Conservation (phyloP, 2,329 filamentous ascomycete species). For the Fusarium begoniae region DNA sequence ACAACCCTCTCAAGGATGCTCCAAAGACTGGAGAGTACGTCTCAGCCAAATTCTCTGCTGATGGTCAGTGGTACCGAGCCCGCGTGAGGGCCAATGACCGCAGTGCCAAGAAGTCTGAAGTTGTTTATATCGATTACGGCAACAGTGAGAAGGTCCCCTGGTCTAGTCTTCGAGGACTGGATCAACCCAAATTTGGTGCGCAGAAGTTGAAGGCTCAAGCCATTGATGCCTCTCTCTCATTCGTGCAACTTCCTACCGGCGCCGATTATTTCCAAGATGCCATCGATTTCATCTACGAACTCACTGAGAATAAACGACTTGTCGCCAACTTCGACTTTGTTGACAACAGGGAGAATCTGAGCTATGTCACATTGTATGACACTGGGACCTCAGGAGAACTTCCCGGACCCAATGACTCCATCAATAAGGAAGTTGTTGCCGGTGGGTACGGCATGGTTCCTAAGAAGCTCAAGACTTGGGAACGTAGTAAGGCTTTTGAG, state of each 20-base stretch:
- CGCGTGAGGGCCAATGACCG: slow-evolving; percentile 93
- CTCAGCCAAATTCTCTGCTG: slow-evolving; percentile 87
- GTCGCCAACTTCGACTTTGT: slow-evolving; percentile 92
- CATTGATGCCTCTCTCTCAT: slow-evolving; percentile 84
- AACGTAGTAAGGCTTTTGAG: slow-evolving; percentile 74
- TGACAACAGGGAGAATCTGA: slow-evolving; percentile 78
- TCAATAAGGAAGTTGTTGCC: slow-evolving; percentile 87
- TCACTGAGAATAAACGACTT: slow-evolving; percentile 78
- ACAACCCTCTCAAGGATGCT: slow-evolving; percentile 73
- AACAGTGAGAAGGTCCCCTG: slow-evolving; percentile 92
- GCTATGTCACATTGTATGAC: slow-evolving; percentile 90
- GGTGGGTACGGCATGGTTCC: slow-evolving; percentile 92
- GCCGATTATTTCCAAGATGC: slow-evolving; percentile 86
- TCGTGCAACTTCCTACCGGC: slow-evolving; percentile 85
- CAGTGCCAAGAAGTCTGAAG: slow-evolving; percentile 85
- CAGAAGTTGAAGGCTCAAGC: slow-evolving; percentile 90
- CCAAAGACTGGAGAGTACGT: slow-evolving; percentile 94
- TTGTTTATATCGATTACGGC: slow-evolving; percentile 95
- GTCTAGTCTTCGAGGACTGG: slow-evolving; percentile 82
- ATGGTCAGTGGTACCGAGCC: slow-evolving; percentile 94
- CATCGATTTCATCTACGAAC: slow-evolving; percentile 76
- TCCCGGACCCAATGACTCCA: slow-evolving; percentile 73
- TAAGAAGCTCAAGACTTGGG: slow-evolving; percentile 90
- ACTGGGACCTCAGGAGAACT: slow-evolving; percentile 67
- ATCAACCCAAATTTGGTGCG: slow-evolving; percentile 78